These are phyloP conservation scores for Phyllosticta citrichinensis DNA, from an alignment of 2,329 filamentous ascomycete genomes.

Conservation along the genomic window DNA sequence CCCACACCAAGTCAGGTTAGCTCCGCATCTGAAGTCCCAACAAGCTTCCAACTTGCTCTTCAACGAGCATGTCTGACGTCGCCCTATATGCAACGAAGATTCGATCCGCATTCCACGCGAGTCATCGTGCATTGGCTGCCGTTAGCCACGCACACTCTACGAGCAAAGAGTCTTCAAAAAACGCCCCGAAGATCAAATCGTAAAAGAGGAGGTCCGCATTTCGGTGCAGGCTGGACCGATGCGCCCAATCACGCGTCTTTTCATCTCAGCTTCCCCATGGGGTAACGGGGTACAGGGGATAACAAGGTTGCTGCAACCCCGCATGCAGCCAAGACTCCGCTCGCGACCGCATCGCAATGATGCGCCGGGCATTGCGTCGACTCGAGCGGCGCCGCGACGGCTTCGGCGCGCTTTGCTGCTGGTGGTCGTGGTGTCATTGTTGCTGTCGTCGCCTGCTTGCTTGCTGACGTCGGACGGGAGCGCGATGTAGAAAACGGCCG, in stretches of 20 bases:
- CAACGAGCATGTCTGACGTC: background rate
- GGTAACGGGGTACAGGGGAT: background rate
- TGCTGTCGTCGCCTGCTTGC: background rate
- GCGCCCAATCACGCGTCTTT: background rate
- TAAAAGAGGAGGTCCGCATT: background rate
- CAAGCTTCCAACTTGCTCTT: background rate
- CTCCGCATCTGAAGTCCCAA: background rate
- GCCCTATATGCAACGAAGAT: conserved; percentile 1
- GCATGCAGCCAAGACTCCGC: background rate
- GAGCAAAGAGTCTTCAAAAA: background rate
- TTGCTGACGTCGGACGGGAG: background rate
- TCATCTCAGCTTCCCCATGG: background rate
- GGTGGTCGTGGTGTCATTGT: background rate
- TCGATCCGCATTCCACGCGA: conserved; percentile 5
- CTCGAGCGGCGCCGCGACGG: background rate
- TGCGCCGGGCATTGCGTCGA: background rate
- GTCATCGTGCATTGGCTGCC: background rate
- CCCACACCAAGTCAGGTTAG: background rate
- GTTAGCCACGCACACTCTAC: background rate
- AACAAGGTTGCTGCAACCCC: background rate
- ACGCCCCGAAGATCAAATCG: background rate
- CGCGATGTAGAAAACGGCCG: background rate
- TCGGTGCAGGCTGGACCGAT: background rate
- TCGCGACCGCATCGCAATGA: background rate
- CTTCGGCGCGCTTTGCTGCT: background rate